Evolutionary conservation across 495 filamentous ascomycete species (phyloP).

Genomic region (Penicillium angulare): DNA sequence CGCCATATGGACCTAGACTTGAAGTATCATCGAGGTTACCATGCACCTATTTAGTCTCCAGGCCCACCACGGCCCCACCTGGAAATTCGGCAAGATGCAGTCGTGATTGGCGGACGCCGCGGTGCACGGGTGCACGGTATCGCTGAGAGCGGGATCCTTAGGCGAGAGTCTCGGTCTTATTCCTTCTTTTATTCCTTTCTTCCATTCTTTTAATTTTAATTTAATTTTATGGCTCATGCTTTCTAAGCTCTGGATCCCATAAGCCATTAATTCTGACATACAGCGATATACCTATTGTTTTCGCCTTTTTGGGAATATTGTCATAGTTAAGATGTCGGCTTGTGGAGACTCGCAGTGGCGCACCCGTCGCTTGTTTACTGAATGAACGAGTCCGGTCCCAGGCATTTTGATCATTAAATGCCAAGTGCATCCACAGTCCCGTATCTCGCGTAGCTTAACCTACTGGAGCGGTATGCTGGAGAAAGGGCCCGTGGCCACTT

Average conservation of each 20-base stretch:
- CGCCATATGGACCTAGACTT: too few species aligned
- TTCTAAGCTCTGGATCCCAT: too few species aligned
- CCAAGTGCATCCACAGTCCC: not conserved
- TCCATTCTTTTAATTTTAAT: not conserved
- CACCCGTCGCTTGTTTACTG: not conserved
- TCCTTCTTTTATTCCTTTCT: constrained; percentile 8
- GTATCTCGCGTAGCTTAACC: constrained; percentile 26
- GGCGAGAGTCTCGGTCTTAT: constrained; percentile 23
- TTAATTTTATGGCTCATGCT: too few species aligned
- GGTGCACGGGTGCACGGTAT: constrained; percentile 27
- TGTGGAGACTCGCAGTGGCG: not conserved
- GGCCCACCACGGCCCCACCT: constrained; percentile 3
- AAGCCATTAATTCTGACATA: too few species aligned
- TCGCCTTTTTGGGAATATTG: too few species aligned
- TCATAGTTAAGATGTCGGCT: not conserved
- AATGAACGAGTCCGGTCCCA: not conserved
- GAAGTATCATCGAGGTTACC: too few species aligned
- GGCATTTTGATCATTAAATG: not conserved
- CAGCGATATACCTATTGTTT: too few species aligned
- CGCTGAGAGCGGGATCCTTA: constrained; percentile 46
- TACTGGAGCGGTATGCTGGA: constrained; percentile 7
- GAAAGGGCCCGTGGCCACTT: constrained; percentile 10
- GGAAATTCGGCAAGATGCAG: constrained; percentile 35
- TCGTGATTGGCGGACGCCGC: constrained; percentile 32
- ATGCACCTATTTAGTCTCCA: not conserved